Evolutionary conservation across 345 rosid genomes (phyloP).

Genomic region (Brassica juncea): DNA sequence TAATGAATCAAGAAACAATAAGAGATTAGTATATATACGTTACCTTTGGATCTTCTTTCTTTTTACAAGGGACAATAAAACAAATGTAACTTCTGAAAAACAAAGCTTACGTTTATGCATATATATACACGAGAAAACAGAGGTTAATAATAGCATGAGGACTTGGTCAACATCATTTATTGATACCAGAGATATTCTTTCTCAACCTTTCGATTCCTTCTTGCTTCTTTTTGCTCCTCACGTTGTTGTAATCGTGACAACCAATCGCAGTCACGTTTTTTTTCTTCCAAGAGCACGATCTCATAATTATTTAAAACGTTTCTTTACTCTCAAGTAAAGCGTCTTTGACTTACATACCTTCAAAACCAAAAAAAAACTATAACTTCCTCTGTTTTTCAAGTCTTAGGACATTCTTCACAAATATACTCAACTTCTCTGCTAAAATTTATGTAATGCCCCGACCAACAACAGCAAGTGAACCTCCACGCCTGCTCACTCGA

Average conservation of each 20-base stretch:
- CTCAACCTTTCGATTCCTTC: slow-evolving; percentile 39
- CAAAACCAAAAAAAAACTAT: not conserved
- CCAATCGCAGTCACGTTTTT: slow-evolving; percentile 11
- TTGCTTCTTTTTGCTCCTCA: not conserved
- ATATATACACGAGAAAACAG: slow-evolving; percentile 16
- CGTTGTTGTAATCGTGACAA: slow-evolving; percentile 37
- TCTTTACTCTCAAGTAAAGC: slow-evolving; percentile 33
- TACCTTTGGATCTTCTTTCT: slow-evolving; percentile 28
- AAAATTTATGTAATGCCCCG: too few relatives aligned
- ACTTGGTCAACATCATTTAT: slow-evolving; percentile 28
- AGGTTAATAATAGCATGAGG: slow-evolving; percentile 37
- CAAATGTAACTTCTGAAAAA: slow-evolving; percentile 26
- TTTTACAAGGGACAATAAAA: slow-evolving; percentile 14
- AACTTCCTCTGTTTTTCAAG: not conserved
- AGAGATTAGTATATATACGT: not conserved
- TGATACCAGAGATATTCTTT: slow-evolving; percentile 37
- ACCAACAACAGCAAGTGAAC: too few relatives aligned
- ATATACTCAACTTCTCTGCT: not conserved
- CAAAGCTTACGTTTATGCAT: slow-evolving; percentile 10
- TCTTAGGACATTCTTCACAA: not conserved
- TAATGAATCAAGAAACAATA: slow-evolving; percentile 7
- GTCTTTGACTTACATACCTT: slow-evolving; percentile 2
- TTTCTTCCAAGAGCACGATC: slow-evolving; percentile 26
- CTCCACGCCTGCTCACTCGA: too few relatives aligned
- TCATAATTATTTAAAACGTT: not conserved